These are phyloP conservation scores for Microcos paniculata DNA, from an alignment of 345 rosid genomes.

Conservation along the genomic window DNA sequence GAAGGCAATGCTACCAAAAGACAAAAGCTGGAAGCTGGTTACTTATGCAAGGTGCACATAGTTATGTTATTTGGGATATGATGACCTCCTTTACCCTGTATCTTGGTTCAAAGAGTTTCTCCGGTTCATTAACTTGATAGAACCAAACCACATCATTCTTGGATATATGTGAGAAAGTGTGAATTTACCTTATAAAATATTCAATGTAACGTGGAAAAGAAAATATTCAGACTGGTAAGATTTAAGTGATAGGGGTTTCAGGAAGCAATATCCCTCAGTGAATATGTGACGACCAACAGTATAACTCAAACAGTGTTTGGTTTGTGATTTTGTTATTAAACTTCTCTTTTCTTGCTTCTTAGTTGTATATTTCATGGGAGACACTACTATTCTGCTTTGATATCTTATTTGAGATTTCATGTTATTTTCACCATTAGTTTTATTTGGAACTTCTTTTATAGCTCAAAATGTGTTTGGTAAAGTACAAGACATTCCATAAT, in stretches of 20 bases:
- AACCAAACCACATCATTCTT: not conserved
- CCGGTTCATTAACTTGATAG: not conserved
- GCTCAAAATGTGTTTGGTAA: slow-evolving; percentile 2
- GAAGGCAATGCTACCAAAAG: slow-evolving; percentile 60
- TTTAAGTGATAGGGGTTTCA: not conserved
- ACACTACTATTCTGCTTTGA: not conserved
- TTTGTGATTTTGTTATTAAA: not conserved
- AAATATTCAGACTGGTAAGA: not conserved
- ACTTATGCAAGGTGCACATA: slow-evolving; percentile 57
- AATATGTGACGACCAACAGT: not conserved
- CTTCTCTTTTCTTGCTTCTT: not conserved
- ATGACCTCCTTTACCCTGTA: not conserved
- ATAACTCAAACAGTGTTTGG: not conserved
- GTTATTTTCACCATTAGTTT: not conserved
- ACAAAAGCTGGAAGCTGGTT: slow-evolving; percentile 85
- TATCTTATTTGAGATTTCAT: not conserved
- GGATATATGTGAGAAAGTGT: not conserved
- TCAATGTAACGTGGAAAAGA: not conserved
- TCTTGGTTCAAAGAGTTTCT: not conserved
- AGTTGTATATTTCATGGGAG: not conserved
- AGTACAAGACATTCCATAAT: not conserved
- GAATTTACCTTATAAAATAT: not conserved
- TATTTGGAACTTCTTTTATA: not conserved
- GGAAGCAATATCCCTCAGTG: not conserved
- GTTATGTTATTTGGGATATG: not conserved